Conservation (phyloP, 306 rosid species). For the Casuarina glauca region DNA sequence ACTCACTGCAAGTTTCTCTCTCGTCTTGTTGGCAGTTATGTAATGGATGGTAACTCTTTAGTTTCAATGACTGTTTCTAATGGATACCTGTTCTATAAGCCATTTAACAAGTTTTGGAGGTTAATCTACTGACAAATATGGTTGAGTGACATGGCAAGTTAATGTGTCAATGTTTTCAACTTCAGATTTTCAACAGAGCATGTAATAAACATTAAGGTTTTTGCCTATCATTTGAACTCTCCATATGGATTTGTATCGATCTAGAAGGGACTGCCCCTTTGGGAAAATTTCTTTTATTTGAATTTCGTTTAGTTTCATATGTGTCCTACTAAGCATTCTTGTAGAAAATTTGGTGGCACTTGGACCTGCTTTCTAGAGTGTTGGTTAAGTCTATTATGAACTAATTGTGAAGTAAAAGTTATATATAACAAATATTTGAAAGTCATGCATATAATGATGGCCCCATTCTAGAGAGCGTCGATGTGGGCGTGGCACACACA, state of each 20-base stretch:
- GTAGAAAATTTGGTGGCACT: background rate
- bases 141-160: background rate
- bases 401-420: background rate
- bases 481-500: background rate
- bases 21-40: background rate
- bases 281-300: background rate
- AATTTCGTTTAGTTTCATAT: background rate
- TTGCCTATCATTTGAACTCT: background rate
- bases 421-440: background rate
- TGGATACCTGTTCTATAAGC: background rate
- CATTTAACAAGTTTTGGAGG: background rate
- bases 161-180: background rate
- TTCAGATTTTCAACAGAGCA: background rate
- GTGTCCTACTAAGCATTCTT: background rate
- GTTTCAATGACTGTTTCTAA: background rate
- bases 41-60: background rate
- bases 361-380: background rate
- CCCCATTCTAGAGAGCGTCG: background rate
- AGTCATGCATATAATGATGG: background rate
- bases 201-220: background rate
- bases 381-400: background rate
- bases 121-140: background rate
- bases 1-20: constrained; percentile 1
- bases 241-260: background rate
- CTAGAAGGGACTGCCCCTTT: background rate